Evolutionary conservation across 1,139 yeast genomes (phyloP), one percentile per base, ranked within the genome.

Genomic region (Candida freyschussii): DNA sequence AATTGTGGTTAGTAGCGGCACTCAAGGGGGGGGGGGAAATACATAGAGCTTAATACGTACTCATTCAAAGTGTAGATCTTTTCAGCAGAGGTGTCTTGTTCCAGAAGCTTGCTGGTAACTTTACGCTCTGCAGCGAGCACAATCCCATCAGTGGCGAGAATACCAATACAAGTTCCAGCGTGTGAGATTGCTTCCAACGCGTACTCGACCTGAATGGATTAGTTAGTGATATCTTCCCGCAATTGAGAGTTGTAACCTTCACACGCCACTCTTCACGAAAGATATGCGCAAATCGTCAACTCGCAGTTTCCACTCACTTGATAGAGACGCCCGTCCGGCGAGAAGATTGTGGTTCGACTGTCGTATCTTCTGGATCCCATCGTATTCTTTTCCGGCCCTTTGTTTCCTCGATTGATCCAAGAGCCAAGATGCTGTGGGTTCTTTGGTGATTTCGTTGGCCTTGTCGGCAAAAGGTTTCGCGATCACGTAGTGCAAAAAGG

Each of bases 121-220:
- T 91, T 91, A 63, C 91, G 81, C 61, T 91, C 98, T 36, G 97
- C 96, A 19, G 97, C 96, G 31, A 91, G 71, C 24, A 89, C 97
- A 37, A 93, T 91, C 26, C 99, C 99, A 54, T 91, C 96, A 27
- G 69, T 65, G 27, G 96, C 84, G 57, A 91, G 78, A 37, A 91
- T 81, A 32, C 98, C 98, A 60, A 91, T 83, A 40, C 96, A 95
- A 4, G 97, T 91, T 38, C 98, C 98, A 6, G 98, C 98, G 60
- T 85, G 95, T 29, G 95, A 83, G 48, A 91, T 93, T 30, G 98
- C 96, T 60, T 91, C 98, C 57, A 89, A 78, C 5, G 98, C 98
- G 53, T 91, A 91, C 62, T 91, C 98, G 18, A 91, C 87, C 74
- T 71, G 34, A 28, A 13, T 19, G 13, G 11, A n/a, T 26, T 19